Base-by-base conservation (phyloP, 176 grass and related monocot species). In the Triticum dicoccoides region DNA sequence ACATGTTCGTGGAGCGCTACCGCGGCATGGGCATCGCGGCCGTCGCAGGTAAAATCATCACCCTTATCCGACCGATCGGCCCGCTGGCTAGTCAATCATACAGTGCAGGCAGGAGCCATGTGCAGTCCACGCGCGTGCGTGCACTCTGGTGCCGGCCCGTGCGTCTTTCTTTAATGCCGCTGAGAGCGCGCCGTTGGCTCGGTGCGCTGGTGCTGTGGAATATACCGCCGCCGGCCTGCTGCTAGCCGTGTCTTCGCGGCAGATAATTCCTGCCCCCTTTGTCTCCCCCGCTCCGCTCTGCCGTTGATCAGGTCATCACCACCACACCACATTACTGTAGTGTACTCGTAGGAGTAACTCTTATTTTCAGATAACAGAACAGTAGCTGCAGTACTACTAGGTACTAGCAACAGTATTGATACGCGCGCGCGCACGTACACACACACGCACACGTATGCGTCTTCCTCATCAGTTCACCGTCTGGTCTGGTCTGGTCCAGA, bases 1-100 rank as follows among this genome's bases (percentile, higher is more conserved):
- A 96, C 81, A 89, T 98, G 85, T 98, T 98, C 80, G 96, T 96
- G 25, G 93, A 98, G 78, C 92, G 93, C 77, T 98, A 98, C 81
- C 66, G 81, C 59, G 90, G 90, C 84, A 98, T 96, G 96, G 34
- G 9, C 82, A 89, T 98, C 86, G 69, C 89, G 4, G 93, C 92
- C 62, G 90, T 98, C 82, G 96, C 96, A 67, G 96, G 96, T 98
- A 92, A 71, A 0, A 9, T 4, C 0, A 9, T 0, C 0, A 75
- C 9, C 13, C 24, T 15, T 6, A 29, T 27, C 21, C 38, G 44
- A 52, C 8, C 25, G 3, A 33, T 8, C 41, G 41, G 11, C 44
- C 10, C 17, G 32, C 30, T 18, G 11, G 5, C 24, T 4, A 9
- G 3, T 6, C 42, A 39, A 15, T 69, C 49, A 72, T 7, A 45